Evolutionary conservation across 805 yeast species (phyloP).

Genomic region (Myxozyma geophila): DNA sequence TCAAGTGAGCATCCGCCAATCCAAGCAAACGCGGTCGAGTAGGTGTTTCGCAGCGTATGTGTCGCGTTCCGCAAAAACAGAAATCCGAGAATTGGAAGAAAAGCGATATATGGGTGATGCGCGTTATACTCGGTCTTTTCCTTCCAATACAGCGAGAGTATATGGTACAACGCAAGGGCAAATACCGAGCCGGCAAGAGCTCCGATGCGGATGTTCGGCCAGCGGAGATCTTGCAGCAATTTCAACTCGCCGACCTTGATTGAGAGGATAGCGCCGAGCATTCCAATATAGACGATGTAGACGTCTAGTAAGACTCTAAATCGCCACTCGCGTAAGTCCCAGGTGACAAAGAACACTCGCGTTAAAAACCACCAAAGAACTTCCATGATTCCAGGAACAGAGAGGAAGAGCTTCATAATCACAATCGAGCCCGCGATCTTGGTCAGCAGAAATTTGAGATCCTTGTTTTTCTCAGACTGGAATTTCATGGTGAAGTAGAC

Average conservation of each 20-base stretch:
- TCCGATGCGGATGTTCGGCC: conserved; percentile 30
- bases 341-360: conserved; percentile 35
- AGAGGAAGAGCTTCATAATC: conserved; percentile 21
- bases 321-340: conserved; percentile 40
- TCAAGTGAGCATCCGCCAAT: conserved; percentile 39
- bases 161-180: conserved; percentile 24
- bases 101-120: conserved; percentile 32
- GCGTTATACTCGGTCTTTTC: conserved; percentile 33
- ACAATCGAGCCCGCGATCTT: conserved; percentile 33
- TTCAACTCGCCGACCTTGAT: conserved; percentile 32
- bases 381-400: conserved; percentile 36
- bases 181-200: conserved; percentile 24
- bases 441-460: conserved; percentile 26
- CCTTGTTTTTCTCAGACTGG: conserved; percentile 28
- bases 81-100: conserved; percentile 36
- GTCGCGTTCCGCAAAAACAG: conserved; percentile 36
- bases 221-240: conserved; percentile 21
- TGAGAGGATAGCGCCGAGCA: conserved; percentile 37
- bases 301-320: conserved; percentile 38
- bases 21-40: conserved; percentile 39
- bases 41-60: conserved; percentile 28
- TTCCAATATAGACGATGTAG: conserved; percentile 38
- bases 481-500: conserved; percentile 38
- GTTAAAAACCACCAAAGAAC: conserved; percentile 32
- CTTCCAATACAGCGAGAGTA: conserved; percentile 20